A percentile compares a stretch with the other conserved stretches of the same genome.
phyloP scores from a whole-genome alignment of 1,284 basidiomycete species.

The Phylloporus sp. region DNA sequence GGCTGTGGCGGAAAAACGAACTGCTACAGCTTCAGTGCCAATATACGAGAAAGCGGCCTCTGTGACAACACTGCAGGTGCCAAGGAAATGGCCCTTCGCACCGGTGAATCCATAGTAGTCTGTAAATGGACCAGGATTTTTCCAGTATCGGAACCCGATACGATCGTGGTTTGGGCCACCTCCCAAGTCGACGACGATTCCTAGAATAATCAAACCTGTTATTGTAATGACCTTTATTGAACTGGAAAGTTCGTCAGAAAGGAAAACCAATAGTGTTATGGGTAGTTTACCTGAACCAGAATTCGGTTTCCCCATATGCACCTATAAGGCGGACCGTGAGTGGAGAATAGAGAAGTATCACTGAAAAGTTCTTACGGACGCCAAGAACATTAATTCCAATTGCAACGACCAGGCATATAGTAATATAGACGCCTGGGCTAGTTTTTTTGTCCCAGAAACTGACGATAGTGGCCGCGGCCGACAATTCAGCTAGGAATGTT shows the following conservation, averaged over 20 bases:
- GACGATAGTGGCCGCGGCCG: conserved; percentile 70
- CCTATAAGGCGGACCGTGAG: conserved; percentile 33
- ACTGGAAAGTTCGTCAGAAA: conserved; percentile 23
- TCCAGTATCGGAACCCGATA: conserved; percentile 58
- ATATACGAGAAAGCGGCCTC: conserved; percentile 58
- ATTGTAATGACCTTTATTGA: conserved; percentile 56
- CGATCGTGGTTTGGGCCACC: conserved; percentile 49
- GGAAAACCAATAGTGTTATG: background rate
- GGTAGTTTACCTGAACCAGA: conserved; percentile 48
- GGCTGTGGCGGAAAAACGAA: conserved; percentile 17
- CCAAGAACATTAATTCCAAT: conserved; percentile 66
- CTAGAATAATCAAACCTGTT: conserved; percentile 52
- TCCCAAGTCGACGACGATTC: conserved; percentile 53
- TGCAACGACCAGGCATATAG: conserved; percentile 67
- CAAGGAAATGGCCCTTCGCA: conserved; percentile 51
- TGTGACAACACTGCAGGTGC: conserved; percentile 53
- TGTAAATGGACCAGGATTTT: conserved; percentile 51
- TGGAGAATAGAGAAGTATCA: too few relatives aligned
- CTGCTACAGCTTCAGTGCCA: conserved; percentile 67
- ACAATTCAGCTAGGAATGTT: conserved; percentile 57
- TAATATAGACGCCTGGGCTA: conserved; percentile 70
- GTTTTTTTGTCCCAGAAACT: conserved; percentile 63
- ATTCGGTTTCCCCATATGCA: conserved; percentile 63
- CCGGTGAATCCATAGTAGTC: conserved; percentile 40
- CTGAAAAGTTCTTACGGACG: conserved; percentile 47